A percentile compares a stretch with the other conserved stretches of the same genome.
Evolutionary conservation across 108 stramenopile genomes (phyloP).

Genomic region (Skeletonema tropicum): DNA sequence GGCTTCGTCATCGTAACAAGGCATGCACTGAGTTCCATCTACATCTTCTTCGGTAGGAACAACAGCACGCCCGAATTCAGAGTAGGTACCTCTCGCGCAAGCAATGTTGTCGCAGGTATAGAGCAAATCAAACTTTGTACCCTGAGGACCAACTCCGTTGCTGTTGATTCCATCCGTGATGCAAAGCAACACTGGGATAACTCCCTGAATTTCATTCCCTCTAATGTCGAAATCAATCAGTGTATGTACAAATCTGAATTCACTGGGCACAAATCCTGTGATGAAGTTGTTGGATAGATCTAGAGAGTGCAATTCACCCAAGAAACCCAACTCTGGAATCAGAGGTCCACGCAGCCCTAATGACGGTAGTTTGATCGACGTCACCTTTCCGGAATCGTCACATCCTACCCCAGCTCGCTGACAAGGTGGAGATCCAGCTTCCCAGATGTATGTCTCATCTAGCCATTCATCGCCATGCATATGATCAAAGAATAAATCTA

Average conservation of each 20-base stretch:
- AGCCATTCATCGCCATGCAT: conserved; percentile 48
- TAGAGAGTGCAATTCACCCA: conserved; percentile 37
- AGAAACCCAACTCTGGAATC: conserved; percentile 32
- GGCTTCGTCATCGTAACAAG: conserved; percentile 46
- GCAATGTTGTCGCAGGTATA: conserved; percentile 50
- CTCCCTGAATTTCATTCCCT: conserved; percentile 39
- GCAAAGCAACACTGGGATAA: conserved; percentile 53
- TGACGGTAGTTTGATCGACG: conserved; percentile 31
- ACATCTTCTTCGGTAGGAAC: conserved; percentile 23
- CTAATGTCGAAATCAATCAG: conserved; percentile 38
- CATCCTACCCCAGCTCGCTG: conserved; percentile 44
- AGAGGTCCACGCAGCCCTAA: conserved; percentile 45
- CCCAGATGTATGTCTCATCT: conserved; percentile 24
- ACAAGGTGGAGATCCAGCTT: conserved; percentile 30
- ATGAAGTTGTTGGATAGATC: conserved; percentile 48
- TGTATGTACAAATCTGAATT: conserved; percentile 46
- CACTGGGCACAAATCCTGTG: conserved; percentile 53
- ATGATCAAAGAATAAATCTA: conserved; percentile 45
- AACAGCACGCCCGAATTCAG: conserved; percentile 42
- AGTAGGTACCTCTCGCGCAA: conserved; percentile 47
- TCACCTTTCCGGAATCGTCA: conserved; percentile 35
- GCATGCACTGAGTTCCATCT: conserved; percentile 38
- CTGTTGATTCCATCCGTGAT: conserved; percentile 54
- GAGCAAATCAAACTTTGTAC: conserved; percentile 23
- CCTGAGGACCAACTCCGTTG: conserved; percentile 43